Conservation (phyloP, 148 eudicot genomes). For the Euryodendron excelsum region DNA sequence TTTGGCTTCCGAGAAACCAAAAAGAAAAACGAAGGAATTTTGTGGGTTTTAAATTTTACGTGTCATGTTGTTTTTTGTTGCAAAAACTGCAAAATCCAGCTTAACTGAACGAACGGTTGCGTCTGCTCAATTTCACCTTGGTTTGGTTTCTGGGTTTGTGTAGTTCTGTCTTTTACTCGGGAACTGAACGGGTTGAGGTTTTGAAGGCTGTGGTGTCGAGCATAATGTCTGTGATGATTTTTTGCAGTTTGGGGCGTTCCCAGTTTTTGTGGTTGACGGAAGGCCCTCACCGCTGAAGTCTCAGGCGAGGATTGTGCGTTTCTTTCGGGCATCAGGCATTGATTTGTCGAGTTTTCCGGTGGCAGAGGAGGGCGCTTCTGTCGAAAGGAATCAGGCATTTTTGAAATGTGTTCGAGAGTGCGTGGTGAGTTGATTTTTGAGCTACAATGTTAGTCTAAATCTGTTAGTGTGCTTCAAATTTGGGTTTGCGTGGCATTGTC, state of each 20-base stretch:
- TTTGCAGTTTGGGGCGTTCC: conserved; percentile 93
- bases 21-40: not conserved
- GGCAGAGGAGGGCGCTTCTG: conserved; percentile 55
- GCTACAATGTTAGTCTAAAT: not conserved
- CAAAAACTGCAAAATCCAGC: not conserved
- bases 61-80: not conserved
- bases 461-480: conserved; percentile 1
- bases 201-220: not conserved
- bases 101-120: not conserved
- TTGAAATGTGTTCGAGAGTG: conserved; percentile 69
- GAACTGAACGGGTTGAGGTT: not conserved
- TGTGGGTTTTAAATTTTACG: not conserved
- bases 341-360: conserved; percentile 47
- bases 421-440: conserved; percentile 52
- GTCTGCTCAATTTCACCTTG: not conserved
- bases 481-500: not conserved
- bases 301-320: conserved; percentile 73
- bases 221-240: not conserved
- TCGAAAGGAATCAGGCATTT: conserved; percentile 68
- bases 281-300: conserved; percentile 80
- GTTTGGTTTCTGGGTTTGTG: not conserved
- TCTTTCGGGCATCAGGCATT: conserved; percentile 61
- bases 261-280: conserved; percentile 88
- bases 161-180: not conserved
- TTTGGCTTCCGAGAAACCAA: not conserved